phyloP scores from a whole-genome alignment of 176 grass and related monocot species.

The Cenchrus purpureus region DNA sequence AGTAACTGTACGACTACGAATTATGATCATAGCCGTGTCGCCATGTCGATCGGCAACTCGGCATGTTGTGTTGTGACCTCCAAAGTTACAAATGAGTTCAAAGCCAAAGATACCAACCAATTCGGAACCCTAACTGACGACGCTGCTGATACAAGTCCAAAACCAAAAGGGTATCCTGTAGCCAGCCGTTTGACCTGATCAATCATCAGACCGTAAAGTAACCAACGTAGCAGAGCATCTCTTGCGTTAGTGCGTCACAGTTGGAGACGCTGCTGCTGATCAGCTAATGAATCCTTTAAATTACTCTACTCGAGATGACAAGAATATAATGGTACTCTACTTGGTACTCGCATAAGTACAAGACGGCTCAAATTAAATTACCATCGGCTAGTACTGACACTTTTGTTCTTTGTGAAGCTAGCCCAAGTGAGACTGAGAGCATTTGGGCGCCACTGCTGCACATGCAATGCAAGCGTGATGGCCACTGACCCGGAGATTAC shows the following conservation, averaged over 20 bases:
- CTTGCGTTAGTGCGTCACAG: not conserved
- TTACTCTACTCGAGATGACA: not conserved
- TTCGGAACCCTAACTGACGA: not conserved
- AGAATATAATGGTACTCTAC: not conserved
- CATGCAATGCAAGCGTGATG: constrained; percentile 27
- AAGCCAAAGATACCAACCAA: not conserved
- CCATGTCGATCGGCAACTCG: not conserved
- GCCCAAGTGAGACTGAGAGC: not conserved
- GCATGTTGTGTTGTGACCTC: not conserved
- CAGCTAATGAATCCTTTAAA: not conserved
- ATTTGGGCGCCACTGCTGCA: not conserved
- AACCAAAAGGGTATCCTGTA: not conserved
- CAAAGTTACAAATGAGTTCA: not conserved
- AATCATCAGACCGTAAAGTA: not conserved
- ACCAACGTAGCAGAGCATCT: not conserved
- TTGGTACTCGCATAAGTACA: not conserved
- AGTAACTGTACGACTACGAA: no score
- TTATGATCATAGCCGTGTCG: not conserved
- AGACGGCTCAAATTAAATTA: not conserved
- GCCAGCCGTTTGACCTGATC: not conserved
- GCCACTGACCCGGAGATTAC: constrained; percentile 15
- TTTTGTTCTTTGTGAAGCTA: constrained; percentile 5
- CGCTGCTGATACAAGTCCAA: not conserved
- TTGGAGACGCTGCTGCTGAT: not conserved
- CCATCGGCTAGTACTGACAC: not conserved